Evolutionary conservation across 371 early-diverging fungal species (phyloP), one percentile per base, ranked within the genome.

Genomic region (Lichtheimia hyalospora): DNA sequence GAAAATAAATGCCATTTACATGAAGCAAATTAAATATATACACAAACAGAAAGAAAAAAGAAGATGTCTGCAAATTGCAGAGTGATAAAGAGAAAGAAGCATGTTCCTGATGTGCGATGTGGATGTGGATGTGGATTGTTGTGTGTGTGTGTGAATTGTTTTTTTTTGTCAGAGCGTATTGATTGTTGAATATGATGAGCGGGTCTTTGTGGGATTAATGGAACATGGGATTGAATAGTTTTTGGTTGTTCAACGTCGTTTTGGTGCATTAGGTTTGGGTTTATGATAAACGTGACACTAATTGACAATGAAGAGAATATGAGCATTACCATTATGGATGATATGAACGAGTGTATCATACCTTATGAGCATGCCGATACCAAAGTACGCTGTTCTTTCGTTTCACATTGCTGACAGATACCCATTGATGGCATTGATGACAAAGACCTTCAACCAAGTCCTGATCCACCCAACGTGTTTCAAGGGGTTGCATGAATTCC

Each of bases 341-440:
- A 8, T 0, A 34, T 8, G 10, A 34, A 8, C 5, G 10, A 4
- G 34, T 10, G 34, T 34, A 34, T 39, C 52, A 63, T 75, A 79
- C 79, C 72, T 92, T 93, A 77, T 93, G 90, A 15, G 95, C 95
- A 69, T 95, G 95, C 12, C 94, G 71, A 69, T 86, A 95, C 95
- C 95, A 95, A 21, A 92, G 74, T 40, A 90, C 87, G 53, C 86
- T 89, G 68, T 90, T 87, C 54, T 88, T 80, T 60, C 90, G 83
- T 70, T 93, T 94, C 21, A 85, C 75, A 52, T 85, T 89, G 60
- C 89, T 84, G 34, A 95, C 83, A 8, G 90, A 86, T 27, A 94
- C 84, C 95, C 94, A 95, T 56, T 86, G 77, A 52, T 81, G 78
- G 69, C 95, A 95, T 65, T 93, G 91, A 67, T 94, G 92, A 68